phyloP scores from a whole-genome alignment of 1,139 yeast genomes.

The Wickerhamiella infanticola region DNA sequence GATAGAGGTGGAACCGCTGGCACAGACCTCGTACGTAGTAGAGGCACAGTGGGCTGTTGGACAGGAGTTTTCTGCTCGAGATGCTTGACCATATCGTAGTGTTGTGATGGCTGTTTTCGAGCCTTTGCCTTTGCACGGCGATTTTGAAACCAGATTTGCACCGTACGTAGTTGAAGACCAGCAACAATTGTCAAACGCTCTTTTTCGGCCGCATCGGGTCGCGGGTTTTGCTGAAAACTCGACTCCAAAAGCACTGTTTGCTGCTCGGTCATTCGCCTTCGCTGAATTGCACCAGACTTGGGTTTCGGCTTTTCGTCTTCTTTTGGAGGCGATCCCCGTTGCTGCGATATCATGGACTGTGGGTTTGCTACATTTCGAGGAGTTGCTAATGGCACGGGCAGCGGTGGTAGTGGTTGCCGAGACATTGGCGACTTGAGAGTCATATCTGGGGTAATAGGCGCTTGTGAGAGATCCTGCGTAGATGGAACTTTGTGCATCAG shows the following conservation, averaged over 20 bases:
- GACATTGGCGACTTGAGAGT: neutral
- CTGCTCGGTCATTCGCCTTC: constrained; percentile 13
- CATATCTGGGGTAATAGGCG: neutral
- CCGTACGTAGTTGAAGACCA: constrained; percentile 13
- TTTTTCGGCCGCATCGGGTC: constrained; percentile 15
- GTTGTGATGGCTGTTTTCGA: neutral
- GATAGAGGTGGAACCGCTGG: neutral
- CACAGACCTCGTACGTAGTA: neutral
- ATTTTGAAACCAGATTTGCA: constrained; percentile 16
- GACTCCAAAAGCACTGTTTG: constrained; percentile 13
- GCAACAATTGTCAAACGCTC: constrained; percentile 11
- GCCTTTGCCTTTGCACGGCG: constrained; percentile 13
- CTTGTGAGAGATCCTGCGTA: neutral
- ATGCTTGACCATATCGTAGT: neutral
- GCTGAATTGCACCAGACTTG: neutral
- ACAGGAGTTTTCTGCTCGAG: neutral
- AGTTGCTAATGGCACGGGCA: neutral
- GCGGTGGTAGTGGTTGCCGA: neutral
- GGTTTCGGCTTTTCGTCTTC: neutral
- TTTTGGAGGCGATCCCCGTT: neutral
- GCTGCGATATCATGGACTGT: neutral
- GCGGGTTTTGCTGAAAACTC: constrained; percentile 11
- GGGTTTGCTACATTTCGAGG: neutral
- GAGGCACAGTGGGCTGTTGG: neutral
- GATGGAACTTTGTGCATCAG: neutral